Base-by-base conservation (phyloP, 2,329 filamentous ascomycete species). In the Alternaria burnsii region DNA sequence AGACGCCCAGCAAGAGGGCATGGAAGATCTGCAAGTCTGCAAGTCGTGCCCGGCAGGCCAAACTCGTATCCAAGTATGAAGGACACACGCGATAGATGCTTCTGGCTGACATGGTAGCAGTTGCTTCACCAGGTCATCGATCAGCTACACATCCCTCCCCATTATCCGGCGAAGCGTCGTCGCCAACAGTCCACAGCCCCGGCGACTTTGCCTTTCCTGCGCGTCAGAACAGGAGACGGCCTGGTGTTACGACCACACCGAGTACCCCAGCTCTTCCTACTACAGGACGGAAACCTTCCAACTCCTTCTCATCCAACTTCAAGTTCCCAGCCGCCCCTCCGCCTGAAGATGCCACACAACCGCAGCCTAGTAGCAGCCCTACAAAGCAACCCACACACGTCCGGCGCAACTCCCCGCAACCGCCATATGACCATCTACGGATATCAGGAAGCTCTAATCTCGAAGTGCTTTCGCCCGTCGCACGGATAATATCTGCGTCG, bases 1-100 rank as follows among this genome's bases (percentile, higher is more conserved):
- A 73, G 75, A 52, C 84, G 87, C 53, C 85, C 87, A 20, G 75
- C 73, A 18, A 87, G 88, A 69, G 87, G 89, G 5, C 93, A 97
- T 82, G 88, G 85, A 48, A 86, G 93, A 53, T 93, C 93, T 38
- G 88, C 92, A 24, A 97, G 93, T 81, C 80, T 97, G 61, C 93
- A 97, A 76, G 90, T 94, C 67, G 76, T 87, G 64, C 82, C 88
- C 47, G 83, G 75, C 53, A 67, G 73, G 28, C 75, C 72, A 46
- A 75, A 66, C 52, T 68, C 71, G n/a, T 75, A 75, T 63, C 68
- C 74, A 69, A 71, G 74, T 74, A 75, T 47, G 51, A 26, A 22
- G 52, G 56, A 22, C 32, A 34, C 18, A 12, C 20, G 42, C 40
- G 5, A 20, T 30, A 51, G 36, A 40, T 44, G 55, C 41, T 38